Conservation (phyloP, 73 alveolate species). For the Blepharisma stoltei region DNA sequence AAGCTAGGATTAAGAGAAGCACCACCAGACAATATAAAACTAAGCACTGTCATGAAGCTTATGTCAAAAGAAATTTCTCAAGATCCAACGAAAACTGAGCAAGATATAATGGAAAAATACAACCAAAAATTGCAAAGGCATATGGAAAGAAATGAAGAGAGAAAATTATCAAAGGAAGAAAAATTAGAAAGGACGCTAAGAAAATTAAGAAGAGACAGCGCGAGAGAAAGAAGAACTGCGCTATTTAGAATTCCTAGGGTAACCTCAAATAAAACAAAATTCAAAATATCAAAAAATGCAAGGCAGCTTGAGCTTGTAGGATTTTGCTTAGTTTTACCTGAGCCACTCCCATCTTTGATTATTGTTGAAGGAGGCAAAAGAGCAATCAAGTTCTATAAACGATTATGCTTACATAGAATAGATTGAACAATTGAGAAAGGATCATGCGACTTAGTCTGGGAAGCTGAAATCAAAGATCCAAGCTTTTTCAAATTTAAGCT, state of each 20-base stretch:
- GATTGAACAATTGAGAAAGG: conserved; percentile 59
- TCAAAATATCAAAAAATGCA: conserved; percentile 82
- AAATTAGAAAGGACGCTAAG: conserved; percentile 72
- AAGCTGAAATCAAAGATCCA: conserved; percentile 72
- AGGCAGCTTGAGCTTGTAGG: conserved; percentile 72
- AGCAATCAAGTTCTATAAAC: conserved; percentile 80
- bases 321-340: conserved; percentile 49
- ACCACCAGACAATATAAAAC: conserved; percentile 79
- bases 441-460: conserved; percentile 76
- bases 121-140: conserved; percentile 68
- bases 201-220: conserved; percentile 73
- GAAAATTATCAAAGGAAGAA: conserved; percentile 75
- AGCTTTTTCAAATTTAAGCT: conserved; percentile 72
- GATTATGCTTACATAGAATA: conserved; percentile 71
- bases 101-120: conserved; percentile 61
- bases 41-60: conserved; percentile 72
- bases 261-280: conserved; percentile 49
- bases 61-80: conserved; percentile 76
- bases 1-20: conserved; percentile 81
- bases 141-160: conserved; percentile 65
- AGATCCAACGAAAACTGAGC: conserved; percentile 82
- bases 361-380: conserved; percentile 89
- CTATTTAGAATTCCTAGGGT: conserved; percentile 65
- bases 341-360: conserved; percentile 62
- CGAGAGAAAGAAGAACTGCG: conserved; percentile 73